Base-by-base conservation (phyloP, 2,329 filamentous ascomycete genomes). In the Talaromyces sp. region DNA sequence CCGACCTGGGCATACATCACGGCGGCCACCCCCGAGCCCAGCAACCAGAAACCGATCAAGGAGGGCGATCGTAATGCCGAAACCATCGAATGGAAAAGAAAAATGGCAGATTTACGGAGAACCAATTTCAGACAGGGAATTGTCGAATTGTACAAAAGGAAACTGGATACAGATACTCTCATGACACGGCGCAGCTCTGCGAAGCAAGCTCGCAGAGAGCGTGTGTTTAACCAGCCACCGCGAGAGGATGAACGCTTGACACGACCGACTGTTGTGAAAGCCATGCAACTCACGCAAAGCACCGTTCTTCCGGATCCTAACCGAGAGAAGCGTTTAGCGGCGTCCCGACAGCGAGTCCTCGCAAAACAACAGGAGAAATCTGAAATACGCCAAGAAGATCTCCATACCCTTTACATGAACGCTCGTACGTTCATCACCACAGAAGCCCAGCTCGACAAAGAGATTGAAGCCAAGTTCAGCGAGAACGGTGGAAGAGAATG, bases 361-460 rank as follows among this genome's bases (percentile, higher is more conserved):
- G 76, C 78, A 15, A 73, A 82, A 49, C 73, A 80, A 33, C 77
- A 75, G 10, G 73, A 78, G 58, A 86, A 87, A 71, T 80, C 81
- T 51, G 82, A 87, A 62, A 81, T 82, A 58, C 85, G 89, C 57
- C 82, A 85, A 63, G 86, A 93, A 66, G 84, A 88, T 17, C 78
- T 99, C 32, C 91, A 96, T 76, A 87, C 91, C 62, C 84, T 99
- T 13, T 99, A 99, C 78, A 90, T 95, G 78, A 90, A 92, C 68
- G 92, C 95, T 5, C 85, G 89, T 28, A 81, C 85, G 44, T 99
- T 98, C 78, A 97, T 99, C 72, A 88, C 92, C 19, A 88, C 84
- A 27, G 92, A 96, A 73, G 78, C 83, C 57, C 88, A 96, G 73
- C 84, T 99, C 36, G 84, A 90, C 67, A 80, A 81, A 17, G 84